A percentile compares a stretch with the other conserved stretches of the same genome.
phyloP scores from a whole-genome alignment of 2,329 filamentous ascomycete genomes.

The Decorospora gaudefroyi region DNA sequence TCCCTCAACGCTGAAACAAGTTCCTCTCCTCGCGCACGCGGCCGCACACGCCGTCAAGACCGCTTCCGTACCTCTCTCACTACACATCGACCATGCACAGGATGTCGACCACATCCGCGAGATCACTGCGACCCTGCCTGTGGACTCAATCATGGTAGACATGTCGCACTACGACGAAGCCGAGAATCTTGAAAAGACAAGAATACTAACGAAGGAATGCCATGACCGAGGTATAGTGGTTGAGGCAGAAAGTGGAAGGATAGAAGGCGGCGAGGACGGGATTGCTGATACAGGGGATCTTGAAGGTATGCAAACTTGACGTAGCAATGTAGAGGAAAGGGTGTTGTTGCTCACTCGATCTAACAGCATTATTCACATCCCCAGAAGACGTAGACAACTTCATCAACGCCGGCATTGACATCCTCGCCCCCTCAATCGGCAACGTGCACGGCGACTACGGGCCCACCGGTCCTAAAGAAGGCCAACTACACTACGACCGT shows the following conservation, averaged over 20 bases:
- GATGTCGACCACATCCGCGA: constrained; percentile 50
- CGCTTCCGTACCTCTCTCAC: constrained; percentile 50
- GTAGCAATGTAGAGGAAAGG: neutral
- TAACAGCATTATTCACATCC: constrained; percentile 61
- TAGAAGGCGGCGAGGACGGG: constrained; percentile 74
- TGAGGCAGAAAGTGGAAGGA: constrained; percentile 71
- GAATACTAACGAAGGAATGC: constrained; percentile 64
- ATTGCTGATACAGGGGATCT: constrained; percentile 68
- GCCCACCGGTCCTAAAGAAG: constrained; percentile 55
- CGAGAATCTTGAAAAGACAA: constrained; percentile 68
- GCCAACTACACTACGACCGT: constrained; percentile 41
- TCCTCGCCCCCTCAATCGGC: constrained; percentile 73
- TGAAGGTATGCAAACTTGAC: constrained; percentile 49
- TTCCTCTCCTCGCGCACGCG: constrained; percentile 55
- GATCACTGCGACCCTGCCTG: constrained; percentile 56
- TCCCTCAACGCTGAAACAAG: constrained; percentile 69
- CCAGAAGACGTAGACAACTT: constrained; percentile 71
- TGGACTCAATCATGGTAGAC: constrained; percentile 77
- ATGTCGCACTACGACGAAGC: constrained; percentile 75
- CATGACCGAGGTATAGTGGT: constrained; percentile 67
- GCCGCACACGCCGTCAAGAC: constrained; percentile 50
- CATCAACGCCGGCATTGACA: constrained; percentile 70
- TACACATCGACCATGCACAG: constrained; percentile 57
- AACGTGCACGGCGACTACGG: constrained; percentile 78
- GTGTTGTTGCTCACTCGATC: constrained; percentile 3